Evolutionary conservation across 139 green algal genomes (phyloP).

Genomic region (Chlamydomonas sphaeroides): DNA sequence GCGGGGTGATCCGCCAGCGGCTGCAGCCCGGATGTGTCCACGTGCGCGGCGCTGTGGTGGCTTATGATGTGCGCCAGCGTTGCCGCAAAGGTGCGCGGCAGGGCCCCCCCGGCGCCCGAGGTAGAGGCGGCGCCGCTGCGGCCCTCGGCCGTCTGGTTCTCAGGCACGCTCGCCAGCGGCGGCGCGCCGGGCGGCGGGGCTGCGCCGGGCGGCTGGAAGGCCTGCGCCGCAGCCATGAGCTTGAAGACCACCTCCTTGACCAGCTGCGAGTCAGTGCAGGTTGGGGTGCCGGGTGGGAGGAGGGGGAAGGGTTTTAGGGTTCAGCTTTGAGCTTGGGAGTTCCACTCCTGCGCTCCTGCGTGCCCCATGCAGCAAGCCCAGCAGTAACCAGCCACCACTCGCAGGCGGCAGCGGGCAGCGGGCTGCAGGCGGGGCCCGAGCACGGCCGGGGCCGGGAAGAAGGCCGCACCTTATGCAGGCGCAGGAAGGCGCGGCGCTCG

Average conservation of each 20-base stretch:
- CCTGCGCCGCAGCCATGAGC: conserved; percentile 7
- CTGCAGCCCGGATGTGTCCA: conserved; percentile 15
- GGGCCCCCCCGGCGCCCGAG: neutral
- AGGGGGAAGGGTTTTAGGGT: no score
- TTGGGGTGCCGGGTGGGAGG: no score
- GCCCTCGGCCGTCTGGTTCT: neutral
- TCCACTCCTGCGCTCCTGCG: no score
- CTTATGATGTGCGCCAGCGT: conserved; percentile 11
- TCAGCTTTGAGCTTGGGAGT: no score
- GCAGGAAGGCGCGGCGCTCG: conserved; percentile 36
- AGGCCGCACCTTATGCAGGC: conserved; percentile 55
- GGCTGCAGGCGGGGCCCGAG: no score
- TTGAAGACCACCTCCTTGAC: conserved; percentile 29
- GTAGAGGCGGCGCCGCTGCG: neutral
- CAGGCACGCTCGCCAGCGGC: neutral
- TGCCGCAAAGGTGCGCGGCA: conserved; percentile 16
- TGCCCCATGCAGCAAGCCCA: no score
- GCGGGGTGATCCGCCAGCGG: conserved; percentile 1
- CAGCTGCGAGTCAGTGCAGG: no score
- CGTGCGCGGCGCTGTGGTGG: neutral
- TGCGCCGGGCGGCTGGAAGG: conserved; percentile 13
- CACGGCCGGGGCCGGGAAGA: no score
- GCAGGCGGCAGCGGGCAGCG: no score
- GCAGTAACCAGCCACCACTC: no score
- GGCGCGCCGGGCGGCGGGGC: neutral